Percentiles rank a stretch among this genome's conserved stretches.
These are phyloP conservation scores for Amyloporia xantha DNA, from an alignment of 768 basidiomycete species.

Conservation along the genomic window DNA sequence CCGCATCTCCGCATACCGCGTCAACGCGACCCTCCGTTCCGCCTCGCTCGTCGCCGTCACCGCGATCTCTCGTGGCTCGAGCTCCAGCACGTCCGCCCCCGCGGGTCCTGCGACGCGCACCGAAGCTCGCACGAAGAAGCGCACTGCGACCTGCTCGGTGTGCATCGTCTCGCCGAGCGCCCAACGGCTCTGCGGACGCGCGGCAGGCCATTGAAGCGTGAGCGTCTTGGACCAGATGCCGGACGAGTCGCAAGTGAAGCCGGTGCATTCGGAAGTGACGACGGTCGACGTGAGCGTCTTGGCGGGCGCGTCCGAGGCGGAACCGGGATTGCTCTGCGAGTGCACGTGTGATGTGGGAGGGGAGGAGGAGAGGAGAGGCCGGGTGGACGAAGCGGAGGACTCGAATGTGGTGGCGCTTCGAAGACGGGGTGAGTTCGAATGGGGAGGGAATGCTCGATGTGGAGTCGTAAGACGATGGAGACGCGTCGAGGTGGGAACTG, in stretches of 20 bases:
- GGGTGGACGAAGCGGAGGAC: constrained; percentile 12
- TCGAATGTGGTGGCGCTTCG: constrained; percentile 1
- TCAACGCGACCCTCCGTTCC: constrained; percentile 58
- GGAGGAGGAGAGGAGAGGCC: constrained; percentile 12
- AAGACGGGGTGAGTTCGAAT: not conserved
- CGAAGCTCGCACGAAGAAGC: constrained; percentile 68
- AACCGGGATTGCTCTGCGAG: constrained; percentile 12
- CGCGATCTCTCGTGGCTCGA: constrained; percentile 59
- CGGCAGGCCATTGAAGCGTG: constrained; percentile 65
- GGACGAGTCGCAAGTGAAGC: constrained; percentile 45
- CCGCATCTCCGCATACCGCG: constrained; percentile 46
- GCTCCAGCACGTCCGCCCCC: constrained; percentile 62
- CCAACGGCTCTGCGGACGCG: constrained; percentile 67
- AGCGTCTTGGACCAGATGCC: constrained; percentile 61
- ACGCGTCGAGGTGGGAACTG: not conserved
- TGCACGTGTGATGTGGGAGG: constrained; percentile 12
- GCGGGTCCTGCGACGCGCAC: constrained; percentile 47
- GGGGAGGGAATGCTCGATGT: not conserved
- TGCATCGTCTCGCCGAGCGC: constrained; percentile 72
- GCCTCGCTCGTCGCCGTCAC: constrained; percentile 65
- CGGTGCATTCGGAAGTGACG: constrained; percentile 41
- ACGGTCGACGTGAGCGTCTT: constrained; percentile 48
- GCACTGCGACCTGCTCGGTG: constrained; percentile 55
- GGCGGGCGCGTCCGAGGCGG: constrained; percentile 7
- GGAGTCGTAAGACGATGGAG: not conserved